Evolutionary conservation across 2,329 filamentous ascomycete species (phyloP).

Genomic region (Neocucurbitaria cava): DNA sequence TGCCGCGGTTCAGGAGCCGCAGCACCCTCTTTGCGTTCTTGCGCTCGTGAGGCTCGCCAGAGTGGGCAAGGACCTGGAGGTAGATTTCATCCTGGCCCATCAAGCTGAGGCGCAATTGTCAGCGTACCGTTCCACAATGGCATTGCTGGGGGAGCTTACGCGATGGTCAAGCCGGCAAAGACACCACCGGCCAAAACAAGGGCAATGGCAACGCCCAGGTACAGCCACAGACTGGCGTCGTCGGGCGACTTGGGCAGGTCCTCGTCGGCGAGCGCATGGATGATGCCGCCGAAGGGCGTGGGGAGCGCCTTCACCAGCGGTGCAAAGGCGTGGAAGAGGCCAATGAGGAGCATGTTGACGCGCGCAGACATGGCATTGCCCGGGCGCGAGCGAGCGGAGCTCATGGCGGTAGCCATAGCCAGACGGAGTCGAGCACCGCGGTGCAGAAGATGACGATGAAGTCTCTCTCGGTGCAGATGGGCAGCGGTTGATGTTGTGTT

Average conservation of each 20-base stretch:
- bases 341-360: constrained; percentile 35
- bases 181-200: constrained; percentile 89
- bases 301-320: constrained; percentile 45
- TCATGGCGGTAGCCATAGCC: constrained; percentile 40
- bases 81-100: constrained; percentile 93
- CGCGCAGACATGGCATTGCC: constrained; percentile 42
- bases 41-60: constrained; percentile 82
- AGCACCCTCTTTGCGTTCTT: constrained; percentile 85
- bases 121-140: constrained; percentile 24
- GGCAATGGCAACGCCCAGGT: constrained; percentile 77
- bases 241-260: constrained; percentile 48
- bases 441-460: constrained; percentile 16
- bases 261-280: constrained; percentile 33
- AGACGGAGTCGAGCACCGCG: constrained; percentile 10
- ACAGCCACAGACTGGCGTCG: constrained; percentile 77
- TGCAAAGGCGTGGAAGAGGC: constrained; percentile 40
- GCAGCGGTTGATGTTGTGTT: constrained; percentile 6
- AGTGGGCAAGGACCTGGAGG: constrained; percentile 89
- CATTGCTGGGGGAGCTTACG: constrained; percentile 59
- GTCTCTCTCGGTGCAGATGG: constrained; percentile 2
- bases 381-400: constrained; percentile 27
- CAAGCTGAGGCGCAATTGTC: constrained; percentile 49
- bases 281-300: constrained; percentile 31
- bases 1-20: constrained; percentile 80
- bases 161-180: constrained; percentile 93